A percentile compares a stretch with the other conserved stretches of the same genome.
Conservation (phyloP, 495 filamentous ascomycete genomes). For the Ramalina peruviana region DNA sequence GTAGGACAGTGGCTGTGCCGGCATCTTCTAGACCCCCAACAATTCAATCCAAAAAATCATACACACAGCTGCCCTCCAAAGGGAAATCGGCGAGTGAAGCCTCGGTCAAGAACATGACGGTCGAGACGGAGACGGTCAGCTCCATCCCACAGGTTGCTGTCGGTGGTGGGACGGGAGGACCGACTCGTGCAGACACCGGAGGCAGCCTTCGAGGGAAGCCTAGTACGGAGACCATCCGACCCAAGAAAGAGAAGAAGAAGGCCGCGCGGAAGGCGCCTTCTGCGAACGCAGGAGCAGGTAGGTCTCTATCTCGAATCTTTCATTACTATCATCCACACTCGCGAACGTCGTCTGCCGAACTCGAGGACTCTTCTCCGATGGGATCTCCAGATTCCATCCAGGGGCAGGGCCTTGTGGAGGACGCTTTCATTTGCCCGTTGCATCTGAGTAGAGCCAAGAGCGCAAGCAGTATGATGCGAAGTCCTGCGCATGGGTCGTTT, state of each 20-base stretch:
- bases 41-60: constrained; percentile 32
- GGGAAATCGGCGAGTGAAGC: constrained; percentile 53
- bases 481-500: neutral
- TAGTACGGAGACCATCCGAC: constrained; percentile 85
- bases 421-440: neutral
- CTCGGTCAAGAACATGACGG: constrained; percentile 83
- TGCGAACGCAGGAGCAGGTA: constrained; percentile 58
- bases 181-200: constrained; percentile 38
- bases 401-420: neutral
- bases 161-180: constrained; percentile 43
- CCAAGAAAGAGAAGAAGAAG: constrained; percentile 81
- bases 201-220: constrained; percentile 74
- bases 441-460: neutral
- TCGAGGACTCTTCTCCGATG: neutral
- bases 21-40: constrained; percentile 18
- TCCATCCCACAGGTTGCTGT: constrained; percentile 84
- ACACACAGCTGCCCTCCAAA: constrained; percentile 34
- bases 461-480: neutral
- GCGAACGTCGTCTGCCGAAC: neutral
- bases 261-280: constrained; percentile 56
- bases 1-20: constrained; percentile 16
- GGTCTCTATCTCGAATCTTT: constrained; percentile 26
- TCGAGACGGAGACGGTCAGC: constrained; percentile 91
- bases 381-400: neutral
- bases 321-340: constrained; percentile 18